Evolutionary conservation across 495 filamentous ascomycete species (phyloP).

Genomic region (Schizothecium vesticola): DNA sequence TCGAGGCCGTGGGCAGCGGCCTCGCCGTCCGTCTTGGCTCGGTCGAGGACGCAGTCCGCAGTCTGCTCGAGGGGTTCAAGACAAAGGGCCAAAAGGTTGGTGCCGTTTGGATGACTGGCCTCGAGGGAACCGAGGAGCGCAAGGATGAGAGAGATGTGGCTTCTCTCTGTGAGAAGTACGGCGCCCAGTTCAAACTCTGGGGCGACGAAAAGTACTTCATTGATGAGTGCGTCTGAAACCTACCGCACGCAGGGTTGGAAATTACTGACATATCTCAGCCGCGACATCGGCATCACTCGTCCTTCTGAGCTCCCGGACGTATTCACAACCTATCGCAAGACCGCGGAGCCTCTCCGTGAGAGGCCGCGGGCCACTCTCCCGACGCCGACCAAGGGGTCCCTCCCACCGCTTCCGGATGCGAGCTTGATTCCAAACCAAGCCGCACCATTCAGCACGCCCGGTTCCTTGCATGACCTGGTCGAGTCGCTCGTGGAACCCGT

Average conservation of each 20-base stretch:
- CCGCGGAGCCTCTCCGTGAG: constrained; percentile 57
- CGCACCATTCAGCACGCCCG: constrained; percentile 56
- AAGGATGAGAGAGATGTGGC: constrained; percentile 51
- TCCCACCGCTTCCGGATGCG: constrained; percentile 49
- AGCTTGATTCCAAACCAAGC: constrained; percentile 47
- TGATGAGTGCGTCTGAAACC: constrained; percentile 53
- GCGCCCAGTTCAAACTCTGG: constrained; percentile 54
- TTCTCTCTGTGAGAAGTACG: constrained; percentile 40
- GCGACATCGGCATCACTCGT: constrained; percentile 45
- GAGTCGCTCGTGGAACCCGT: constrained; percentile 51
- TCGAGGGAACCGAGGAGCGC: constrained; percentile 61
- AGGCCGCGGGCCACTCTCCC: constrained; percentile 49
- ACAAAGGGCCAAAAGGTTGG: constrained; percentile 41
- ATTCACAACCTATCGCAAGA: constrained; percentile 64
- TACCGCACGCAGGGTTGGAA: neutral
- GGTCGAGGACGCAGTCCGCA: constrained; percentile 46
- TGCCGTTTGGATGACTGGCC: constrained; percentile 63
- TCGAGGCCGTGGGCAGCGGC: constrained; percentile 51
- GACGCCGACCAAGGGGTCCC: constrained; percentile 31
- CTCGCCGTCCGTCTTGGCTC: constrained; percentile 59
- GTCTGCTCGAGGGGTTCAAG: constrained; percentile 45
- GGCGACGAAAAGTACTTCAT: constrained; percentile 69
- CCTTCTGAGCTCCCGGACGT: constrained; percentile 56
- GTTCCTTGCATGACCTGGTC: constrained; percentile 43
- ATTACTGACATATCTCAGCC: constrained; percentile 33